A percentile compares a stretch with the other conserved stretches of the same genome.
These are phyloP conservation scores for Coemansia sp. DNA, from an alignment of 192 early-diverging fungal species.

Conservation along the genomic window DNA sequence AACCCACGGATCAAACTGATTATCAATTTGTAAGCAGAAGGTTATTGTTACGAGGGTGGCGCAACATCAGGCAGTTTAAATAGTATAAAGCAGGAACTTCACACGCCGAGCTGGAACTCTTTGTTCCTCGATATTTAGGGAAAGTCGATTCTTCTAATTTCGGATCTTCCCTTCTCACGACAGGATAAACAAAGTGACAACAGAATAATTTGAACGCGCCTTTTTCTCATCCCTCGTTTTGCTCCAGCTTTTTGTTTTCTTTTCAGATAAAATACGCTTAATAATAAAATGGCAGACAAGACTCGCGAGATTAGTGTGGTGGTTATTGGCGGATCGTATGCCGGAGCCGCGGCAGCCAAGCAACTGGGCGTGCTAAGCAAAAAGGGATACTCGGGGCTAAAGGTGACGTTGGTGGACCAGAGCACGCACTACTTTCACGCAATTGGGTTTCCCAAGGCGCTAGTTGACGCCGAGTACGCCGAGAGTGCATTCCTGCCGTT, in stretches of 20 bases:
- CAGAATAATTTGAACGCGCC: not conserved
- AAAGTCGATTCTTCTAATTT: not conserved
- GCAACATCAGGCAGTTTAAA: not conserved
- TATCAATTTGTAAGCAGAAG: not conserved
- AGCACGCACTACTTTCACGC: slow-evolving; percentile 60
- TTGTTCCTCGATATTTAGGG: not conserved
- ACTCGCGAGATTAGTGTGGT: slow-evolving; percentile 46
- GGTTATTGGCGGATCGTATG: slow-evolving; percentile 59
- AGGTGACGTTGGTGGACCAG: slow-evolving; percentile 59
- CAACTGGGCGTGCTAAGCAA: slow-evolving; percentile 38
- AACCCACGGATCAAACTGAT: too few relatives aligned
- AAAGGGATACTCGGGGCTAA: slow-evolving; percentile 35
- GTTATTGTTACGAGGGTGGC: not conserved
- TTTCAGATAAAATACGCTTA: not conserved
- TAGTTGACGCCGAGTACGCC: slow-evolving; percentile 53
- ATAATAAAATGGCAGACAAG: slow-evolving; percentile 17
- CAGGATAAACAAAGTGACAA: not conserved
- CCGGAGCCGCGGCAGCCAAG: slow-evolving; percentile 49
- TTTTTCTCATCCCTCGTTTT: not conserved
- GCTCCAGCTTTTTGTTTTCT: not conserved
- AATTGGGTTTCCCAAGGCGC: slow-evolving; percentile 54
- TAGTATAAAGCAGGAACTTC: not conserved
- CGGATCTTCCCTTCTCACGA: not conserved
- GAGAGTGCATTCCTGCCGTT: slow-evolving; percentile 57
- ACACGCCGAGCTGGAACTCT: not conserved